Base-by-base conservation (phyloP, 257 asterid genomes). In the Solanum corneliomulleri region DNA sequence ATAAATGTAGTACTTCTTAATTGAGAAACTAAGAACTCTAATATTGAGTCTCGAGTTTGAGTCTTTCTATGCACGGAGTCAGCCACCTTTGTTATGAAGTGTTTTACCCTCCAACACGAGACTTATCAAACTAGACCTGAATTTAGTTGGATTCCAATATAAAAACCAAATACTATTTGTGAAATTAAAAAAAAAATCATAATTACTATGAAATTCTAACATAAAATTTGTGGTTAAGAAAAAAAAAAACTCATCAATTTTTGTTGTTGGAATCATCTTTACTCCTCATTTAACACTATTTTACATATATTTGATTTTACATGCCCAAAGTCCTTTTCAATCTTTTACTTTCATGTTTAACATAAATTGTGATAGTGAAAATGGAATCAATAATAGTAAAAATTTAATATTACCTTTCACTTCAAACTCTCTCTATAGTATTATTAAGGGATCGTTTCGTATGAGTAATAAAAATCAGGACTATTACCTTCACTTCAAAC, bases 41-140 rank as follows among this genome's bases (percentile, higher is more conserved):
- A 6, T 35, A 35, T 35, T 35, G 39, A 6, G 39, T 35, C 39
- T 35, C 39, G 39, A 35, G 39, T 35, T 35, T 35, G 39, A 35
- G 39, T 35, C 1, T 35, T 35, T 35, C 1, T 35, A 35, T 37
- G 39, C 7, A 37, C 39, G 7, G 0, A 37, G 39, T 37, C 39
- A 37, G 7, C 6, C 6, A 37, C 0, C 10, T 52, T 52, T 52
- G 2, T 52, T 52, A 52, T 3, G 10, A 3, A 52, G n/a, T 52
- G 10, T 6, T 52, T 52, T 52, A 52, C 0, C 0, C 4, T 37
- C 4, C 6, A 52, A 52, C 18, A 52, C 2, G 62, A 1, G 4
- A 16, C 4, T 52, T 16, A 2, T 0, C 0, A 0, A 52, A 52
- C 4, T 52, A 3, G 0, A 52, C 7, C 0, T 0, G 18, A 6